Conservation (phyloP, 306 rosid species). For the Sicyos baderoa region DNA sequence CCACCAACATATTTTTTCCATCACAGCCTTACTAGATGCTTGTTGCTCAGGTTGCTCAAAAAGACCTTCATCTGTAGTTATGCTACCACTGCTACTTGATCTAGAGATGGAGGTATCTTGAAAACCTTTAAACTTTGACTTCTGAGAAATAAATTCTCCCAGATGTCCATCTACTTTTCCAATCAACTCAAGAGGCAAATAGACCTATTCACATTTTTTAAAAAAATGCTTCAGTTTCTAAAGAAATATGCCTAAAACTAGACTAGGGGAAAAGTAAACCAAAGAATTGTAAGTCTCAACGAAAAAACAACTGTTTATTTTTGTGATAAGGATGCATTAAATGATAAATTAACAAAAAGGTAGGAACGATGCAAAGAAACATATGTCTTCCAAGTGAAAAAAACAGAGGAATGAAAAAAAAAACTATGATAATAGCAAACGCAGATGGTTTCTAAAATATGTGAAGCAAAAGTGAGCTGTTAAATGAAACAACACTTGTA, state of each 20-base stretch:
- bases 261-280: not conserved
- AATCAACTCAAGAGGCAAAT: slow-evolving; percentile 40
- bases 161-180: slow-evolving; percentile 58
- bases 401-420: not conserved
- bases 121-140: slow-evolving; percentile 45
- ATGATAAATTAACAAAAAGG: not conserved
- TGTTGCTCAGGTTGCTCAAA: slow-evolving; percentile 74
- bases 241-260: slow-evolving; percentile 6
- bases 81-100: slow-evolving; percentile 61
- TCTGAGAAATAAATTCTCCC: slow-evolving; percentile 48
- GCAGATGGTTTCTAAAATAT: not conserved
- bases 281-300: not conserved
- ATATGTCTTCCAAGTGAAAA: not conserved
- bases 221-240: slow-evolving; percentile 29
- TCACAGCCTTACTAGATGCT: slow-evolving; percentile 47
- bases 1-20: slow-evolving; percentile 47
- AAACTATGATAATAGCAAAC: not conserved
- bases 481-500: slow-evolving; percentile 14
- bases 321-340: not conserved
- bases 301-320: not conserved
- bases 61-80: slow-evolving; percentile 72
- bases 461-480: not conserved
- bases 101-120: slow-evolving; percentile 43
- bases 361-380: not conserved
- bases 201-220: slow-evolving; percentile 49